Evolutionary conservation across 306 rosid species (phyloP).

Genomic region (Prunus armeniaca): DNA sequence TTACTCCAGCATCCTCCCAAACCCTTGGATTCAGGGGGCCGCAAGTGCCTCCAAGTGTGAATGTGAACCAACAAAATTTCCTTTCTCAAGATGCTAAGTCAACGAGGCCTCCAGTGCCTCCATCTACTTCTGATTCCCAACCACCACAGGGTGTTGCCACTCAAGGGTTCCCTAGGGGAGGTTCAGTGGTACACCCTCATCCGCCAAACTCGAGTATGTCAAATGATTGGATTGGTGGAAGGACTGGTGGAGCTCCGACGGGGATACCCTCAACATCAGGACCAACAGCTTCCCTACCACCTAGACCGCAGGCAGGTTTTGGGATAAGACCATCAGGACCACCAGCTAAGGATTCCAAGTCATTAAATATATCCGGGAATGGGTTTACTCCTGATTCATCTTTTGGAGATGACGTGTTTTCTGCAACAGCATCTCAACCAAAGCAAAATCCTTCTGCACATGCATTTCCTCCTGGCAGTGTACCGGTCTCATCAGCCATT

Average conservation of each 20-base stretch:
- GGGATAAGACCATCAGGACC: slow-evolving; percentile 46
- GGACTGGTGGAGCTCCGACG: slow-evolving; percentile 38
- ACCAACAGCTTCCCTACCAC: slow-evolving; percentile 42
- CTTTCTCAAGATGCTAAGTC: slow-evolving; percentile 40
- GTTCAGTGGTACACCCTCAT: slow-evolving; percentile 35
- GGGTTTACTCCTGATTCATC: slow-evolving; percentile 59
- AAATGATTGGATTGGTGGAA: slow-evolving; percentile 47
- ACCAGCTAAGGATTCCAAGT: slow-evolving; percentile 44
- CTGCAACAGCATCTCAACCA: slow-evolving; percentile 54
- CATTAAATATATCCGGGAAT: slow-evolving; percentile 45
- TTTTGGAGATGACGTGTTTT: slow-evolving; percentile 75
- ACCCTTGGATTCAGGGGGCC: slow-evolving; percentile 48
- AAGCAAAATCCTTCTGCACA: slow-evolving; percentile 50
- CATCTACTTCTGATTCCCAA: slow-evolving; percentile 40
- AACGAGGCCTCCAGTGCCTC: slow-evolving; percentile 46
- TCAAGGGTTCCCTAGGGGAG: slow-evolving; percentile 48
- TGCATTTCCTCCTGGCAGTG: slow-evolving; percentile 40
- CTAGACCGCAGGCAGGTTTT: slow-evolving; percentile 50
- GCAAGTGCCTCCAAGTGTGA: slow-evolving; percentile 38
- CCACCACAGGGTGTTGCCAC: slow-evolving; percentile 33
- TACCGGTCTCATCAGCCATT: slow-evolving; percentile 41
- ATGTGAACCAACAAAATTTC: slow-evolving; percentile 34
- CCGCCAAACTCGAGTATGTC: slow-evolving; percentile 35
- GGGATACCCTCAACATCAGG: slow-evolving; percentile 46
- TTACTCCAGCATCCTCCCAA: slow-evolving; percentile 43